Evolutionary conservation across 345 rosid genomes (phyloP), one percentile per base, ranked within the genome.

Genomic region (Moricandia arvensis): DNA sequence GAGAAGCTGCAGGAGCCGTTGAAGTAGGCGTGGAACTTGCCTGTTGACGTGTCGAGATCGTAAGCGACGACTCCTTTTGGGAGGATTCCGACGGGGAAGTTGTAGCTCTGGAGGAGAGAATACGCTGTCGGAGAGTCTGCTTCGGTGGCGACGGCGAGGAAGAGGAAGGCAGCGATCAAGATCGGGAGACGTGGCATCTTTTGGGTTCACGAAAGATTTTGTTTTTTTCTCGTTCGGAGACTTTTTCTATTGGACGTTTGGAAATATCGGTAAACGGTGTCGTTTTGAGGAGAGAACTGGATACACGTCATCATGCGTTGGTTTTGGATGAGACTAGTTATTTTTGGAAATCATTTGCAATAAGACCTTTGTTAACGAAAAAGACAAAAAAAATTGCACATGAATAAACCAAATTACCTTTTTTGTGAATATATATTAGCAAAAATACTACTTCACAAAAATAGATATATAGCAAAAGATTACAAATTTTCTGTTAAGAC

Each of bases 71-170:
- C 81, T 6, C 96, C 99, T 79, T 85, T 77, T 0, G 99, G 99
- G 43, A 96, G 91, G 66, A 96, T 66, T 38, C 99, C 99, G 31
- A 45, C 60, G 0, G 99, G 98, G 76, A 96, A 93, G 82, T 89
- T 83, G 84, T 69, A 93, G 73, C 80, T 80, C 34, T 79, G 78
- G 60, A 96, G 86, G 73, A 85, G 15, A 13, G 94, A 95, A 75
- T 96, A 96, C 0, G 88, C 91, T 9, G 94, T 62, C 17, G 63
- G 85, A 2, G 69, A n/a, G 18, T 83, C 87, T 47, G 63, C 12
- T 58, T 58, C 69, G 33, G 30, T 21, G 72, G 57, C 16, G 24
- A 69, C 1, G 81, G 60, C 6, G 84, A 83, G 31, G 76, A 79
- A 31, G 75, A 86, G 59, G 10, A 37, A 13, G 8, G 63, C 67